These are phyloP conservation scores for Cyberlindnera sargentensis DNA, from an alignment of 805 yeast species.

Conservation along the genomic window DNA sequence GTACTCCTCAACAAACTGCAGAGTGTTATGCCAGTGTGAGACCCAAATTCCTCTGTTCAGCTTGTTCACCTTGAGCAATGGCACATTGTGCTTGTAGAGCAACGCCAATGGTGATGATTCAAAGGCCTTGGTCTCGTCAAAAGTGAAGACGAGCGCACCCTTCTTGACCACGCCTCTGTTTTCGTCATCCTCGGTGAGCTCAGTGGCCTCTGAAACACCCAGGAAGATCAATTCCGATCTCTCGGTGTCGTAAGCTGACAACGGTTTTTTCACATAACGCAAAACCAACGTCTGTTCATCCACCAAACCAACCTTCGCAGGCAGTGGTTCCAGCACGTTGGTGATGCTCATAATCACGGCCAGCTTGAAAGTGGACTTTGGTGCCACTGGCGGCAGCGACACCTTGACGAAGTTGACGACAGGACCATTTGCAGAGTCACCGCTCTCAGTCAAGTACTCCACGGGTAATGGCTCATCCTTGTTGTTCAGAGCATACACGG, in stretches of 20 bases:
- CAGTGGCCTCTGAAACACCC: conserved; percentile 43
- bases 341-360: conserved; percentile 42
- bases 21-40: conserved; percentile 71
- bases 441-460: conserved; percentile 22
- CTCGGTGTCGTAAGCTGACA: conserved; percentile 54
- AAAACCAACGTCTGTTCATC: conserved; percentile 56
- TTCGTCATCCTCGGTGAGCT: conserved; percentile 29
- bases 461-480: conserved; percentile 17
- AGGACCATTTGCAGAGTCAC: conserved; percentile 20
- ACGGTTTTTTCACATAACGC: conserved; percentile 46
- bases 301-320: conserved; percentile 50
- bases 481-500: conserved; percentile 27
- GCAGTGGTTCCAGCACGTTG: conserved; percentile 49
- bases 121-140: conserved; percentile 42
- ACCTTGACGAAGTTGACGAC: conserved; percentile 38
- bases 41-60: conserved; percentile 79
- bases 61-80: conserved; percentile 53
- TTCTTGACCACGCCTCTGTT: conserved; percentile 32
- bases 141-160: conserved; percentile 46
- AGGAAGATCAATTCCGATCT: conserved; percentile 34
- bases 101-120: conserved; percentile 44
- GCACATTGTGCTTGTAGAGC: conserved; percentile 56
- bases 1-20: conserved; percentile 80
- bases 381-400: conserved; percentile 54
- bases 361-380: conserved; percentile 47